Conservation (phyloP, 441 rosid species). For the Lepidium campestre region DNA sequence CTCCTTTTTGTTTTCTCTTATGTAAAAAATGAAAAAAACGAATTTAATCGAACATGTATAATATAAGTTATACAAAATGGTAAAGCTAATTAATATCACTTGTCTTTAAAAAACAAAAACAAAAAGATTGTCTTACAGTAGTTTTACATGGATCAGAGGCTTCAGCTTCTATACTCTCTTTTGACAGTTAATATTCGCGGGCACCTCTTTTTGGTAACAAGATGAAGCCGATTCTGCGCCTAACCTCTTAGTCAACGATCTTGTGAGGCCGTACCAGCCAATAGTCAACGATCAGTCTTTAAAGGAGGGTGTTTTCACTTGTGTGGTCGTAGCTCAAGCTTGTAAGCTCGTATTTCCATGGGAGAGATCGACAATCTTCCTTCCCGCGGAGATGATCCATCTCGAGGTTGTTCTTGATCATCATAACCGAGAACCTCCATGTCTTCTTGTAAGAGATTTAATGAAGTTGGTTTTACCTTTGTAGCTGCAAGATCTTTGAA, state of each 20-base stretch:
- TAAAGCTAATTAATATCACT: conserved; percentile 6
- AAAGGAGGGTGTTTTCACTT: conserved; percentile 13
- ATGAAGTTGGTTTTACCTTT: conserved; percentile 63
- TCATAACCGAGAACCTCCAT: conserved; percentile 67
- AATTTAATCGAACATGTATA: background rate
- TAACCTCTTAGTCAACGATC: conserved; percentile 11
- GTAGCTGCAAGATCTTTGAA: conserved; percentile 67
- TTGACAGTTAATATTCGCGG: background rate
- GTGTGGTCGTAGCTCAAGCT: conserved; percentile 63
- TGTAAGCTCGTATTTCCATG: conserved; percentile 96
- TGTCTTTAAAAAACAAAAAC: background rate
- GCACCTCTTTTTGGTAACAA: background rate
- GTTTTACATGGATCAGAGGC: conserved; percentile 9
- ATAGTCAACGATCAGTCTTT: background rate
- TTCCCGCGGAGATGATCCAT: conserved; percentile 39
- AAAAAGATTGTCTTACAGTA: conserved; percentile 10
- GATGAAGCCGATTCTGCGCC: conserved; percentile 1
- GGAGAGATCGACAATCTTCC: conserved; percentile 66
- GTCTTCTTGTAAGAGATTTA: conserved; percentile 87
- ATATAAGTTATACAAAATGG: background rate
- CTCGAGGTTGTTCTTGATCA: conserved; percentile 41
- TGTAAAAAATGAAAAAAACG: background rate
- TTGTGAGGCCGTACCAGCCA: conserved; percentile 14
- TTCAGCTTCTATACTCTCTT: conserved; percentile 3
- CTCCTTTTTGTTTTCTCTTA: background rate